A percentile compares a stretch with the other conserved stretches of the same genome.
Evolutionary conservation across 2,329 filamentous ascomycete species (phyloP).

Genomic region (Claviceps sp.): DNA sequence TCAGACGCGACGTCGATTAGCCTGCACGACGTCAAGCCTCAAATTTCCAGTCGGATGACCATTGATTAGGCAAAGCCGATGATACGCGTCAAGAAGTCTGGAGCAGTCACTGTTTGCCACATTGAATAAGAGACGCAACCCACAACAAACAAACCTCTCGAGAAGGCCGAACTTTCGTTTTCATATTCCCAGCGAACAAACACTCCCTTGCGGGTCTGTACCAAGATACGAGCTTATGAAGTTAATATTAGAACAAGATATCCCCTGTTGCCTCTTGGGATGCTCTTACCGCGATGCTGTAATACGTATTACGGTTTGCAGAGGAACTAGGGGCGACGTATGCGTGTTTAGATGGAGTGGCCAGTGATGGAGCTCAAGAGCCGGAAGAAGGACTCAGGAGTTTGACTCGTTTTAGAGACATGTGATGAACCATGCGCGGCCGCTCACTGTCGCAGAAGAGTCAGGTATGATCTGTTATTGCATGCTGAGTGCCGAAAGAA

Average conservation of each 20-base stretch:
- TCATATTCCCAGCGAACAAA: slow-evolving; percentile 1
- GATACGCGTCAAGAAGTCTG: background rate
- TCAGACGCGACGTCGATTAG: slow-evolving; percentile 42
- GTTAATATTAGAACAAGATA: background rate
- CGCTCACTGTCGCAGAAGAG: too few relatives aligned
- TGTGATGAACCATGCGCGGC: background rate
- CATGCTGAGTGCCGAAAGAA: too few relatives aligned
- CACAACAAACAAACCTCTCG: background rate
- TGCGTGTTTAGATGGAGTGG: background rate
- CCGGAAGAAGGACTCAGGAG: background rate
- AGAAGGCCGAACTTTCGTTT: background rate
- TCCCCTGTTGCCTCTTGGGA: background rate
- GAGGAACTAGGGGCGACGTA: background rate
- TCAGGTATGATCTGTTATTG: too few relatives aligned
- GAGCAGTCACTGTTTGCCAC: background rate
- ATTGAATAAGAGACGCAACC: background rate
- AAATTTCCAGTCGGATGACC: slow-evolving; percentile 43
- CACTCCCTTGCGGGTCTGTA: slow-evolving; percentile 2
- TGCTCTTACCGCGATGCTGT: background rate
- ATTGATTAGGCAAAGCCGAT: slow-evolving; percentile 37
- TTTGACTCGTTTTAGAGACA: background rate
- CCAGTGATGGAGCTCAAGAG: background rate
- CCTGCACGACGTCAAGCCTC: slow-evolving; percentile 42
- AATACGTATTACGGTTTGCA: slow-evolving; percentile 1
- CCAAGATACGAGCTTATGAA: slow-evolving; percentile 6